Evolutionary conservation across 2,329 filamentous ascomycete genomes (phyloP), one percentile per base, ranked within the genome.

Genomic region (Cladosporium halotolerans): DNA sequence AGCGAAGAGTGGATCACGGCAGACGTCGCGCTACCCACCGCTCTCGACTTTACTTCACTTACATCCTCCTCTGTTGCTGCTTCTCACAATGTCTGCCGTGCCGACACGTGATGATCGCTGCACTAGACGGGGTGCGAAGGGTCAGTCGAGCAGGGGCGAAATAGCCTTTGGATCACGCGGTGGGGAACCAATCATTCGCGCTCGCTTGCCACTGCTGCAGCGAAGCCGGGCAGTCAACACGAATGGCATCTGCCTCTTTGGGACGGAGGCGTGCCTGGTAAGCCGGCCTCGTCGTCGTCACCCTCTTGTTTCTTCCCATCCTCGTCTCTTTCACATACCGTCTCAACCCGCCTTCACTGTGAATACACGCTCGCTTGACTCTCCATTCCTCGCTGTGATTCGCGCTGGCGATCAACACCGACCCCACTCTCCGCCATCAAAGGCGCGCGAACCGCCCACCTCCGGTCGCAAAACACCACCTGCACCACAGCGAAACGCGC

Each of bases 1-100:
- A 31, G 32, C 23, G 23, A 28, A 51, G 19, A 44, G 48, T 51
- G 48, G 48, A 51, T 51, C 48, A 51, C 48, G 32, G 40, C 48
- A 44, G 48, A 38, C 48, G 42, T 39, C 48, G 38, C 23, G 28
- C 39, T 50, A 23, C 14, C 16, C 9, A 36, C 18, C 23, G 23
- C 23, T 28, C 23, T 28, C 23, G 23, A 28, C 23, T 28, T 11
- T 18, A 16, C 48, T 9, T 31, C 32, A 36, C 32, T 39, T 44
- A 44, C 42, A 44, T 32, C 36, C 4, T 4, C 16, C 39, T 16
- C 38, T 34, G 14, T 9, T 32, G n/a, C 34, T 19, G 28, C 16
- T 34, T 14, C 11, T 33, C 36, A 14, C 10, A 10, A n/a, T 19
- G 31, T 31, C 16, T 13, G 10, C 39, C 32, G 11, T 8, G 5